Evolutionary conservation across 163 green algal genomes (phyloP).

Genomic region (Scenedesmus sp.): DNA sequence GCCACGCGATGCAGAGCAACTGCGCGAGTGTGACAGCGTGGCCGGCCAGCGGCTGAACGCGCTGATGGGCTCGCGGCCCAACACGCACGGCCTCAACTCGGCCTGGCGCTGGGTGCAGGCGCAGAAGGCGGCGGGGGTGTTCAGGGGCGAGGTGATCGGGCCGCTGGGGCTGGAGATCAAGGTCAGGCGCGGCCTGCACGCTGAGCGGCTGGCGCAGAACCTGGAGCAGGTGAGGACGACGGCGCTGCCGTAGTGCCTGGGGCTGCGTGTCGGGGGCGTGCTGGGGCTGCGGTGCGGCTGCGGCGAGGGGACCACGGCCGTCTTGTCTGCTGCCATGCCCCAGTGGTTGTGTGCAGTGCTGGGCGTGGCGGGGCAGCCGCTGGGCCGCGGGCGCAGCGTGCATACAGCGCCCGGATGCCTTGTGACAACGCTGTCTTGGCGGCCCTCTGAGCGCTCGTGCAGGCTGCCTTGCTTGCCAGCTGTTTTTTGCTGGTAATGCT

Average conservation of each 20-base stretch:
- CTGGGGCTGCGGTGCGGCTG: not conserved
- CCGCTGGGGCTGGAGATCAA: constrained; percentile 62
- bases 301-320: no score
- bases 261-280: not conserved
- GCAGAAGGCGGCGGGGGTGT: constrained; percentile 57
- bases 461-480: no score
- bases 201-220: constrained; percentile 64
- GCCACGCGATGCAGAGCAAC: not conserved
- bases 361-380: no score
- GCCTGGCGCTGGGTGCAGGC: constrained; percentile 68
- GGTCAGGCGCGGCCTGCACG: not conserved
- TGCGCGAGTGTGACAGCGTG: constrained; percentile 28
- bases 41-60: constrained; percentile 13
- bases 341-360: not conserved
- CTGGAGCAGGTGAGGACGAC: constrained; percentile 62
- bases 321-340: no score
- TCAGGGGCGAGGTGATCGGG: constrained; percentile 65
- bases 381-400: no score
- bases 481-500: not conserved
- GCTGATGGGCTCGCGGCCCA: constrained; percentile 1
- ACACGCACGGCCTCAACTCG: not conserved
- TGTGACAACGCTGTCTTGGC: no score
- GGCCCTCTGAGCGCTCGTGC: no score
- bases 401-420: no score
- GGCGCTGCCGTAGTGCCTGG: not conserved